Base-by-base conservation (phyloP, 1,284 basidiomycete genomes). In the Cutaneotrichosporon cavernicola region DNA sequence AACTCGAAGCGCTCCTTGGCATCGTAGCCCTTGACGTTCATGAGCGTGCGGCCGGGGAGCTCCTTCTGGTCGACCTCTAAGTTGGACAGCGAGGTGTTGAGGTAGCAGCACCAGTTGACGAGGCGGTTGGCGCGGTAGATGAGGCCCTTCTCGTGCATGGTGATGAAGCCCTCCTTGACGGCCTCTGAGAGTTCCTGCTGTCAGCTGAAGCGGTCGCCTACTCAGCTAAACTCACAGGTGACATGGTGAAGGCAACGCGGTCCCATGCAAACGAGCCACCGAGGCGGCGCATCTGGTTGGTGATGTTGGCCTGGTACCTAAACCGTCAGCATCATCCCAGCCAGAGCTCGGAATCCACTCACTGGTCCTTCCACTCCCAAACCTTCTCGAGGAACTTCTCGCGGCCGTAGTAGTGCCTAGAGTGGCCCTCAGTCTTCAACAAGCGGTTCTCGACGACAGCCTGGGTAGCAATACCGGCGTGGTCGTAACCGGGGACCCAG, bases 391-490 rank as follows among this genome's bases (percentile, higher is more conserved):
- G 77, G 83, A 99, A 98, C 73, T 86, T 88, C 73, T 97, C 93
- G 60, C 97, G 87, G 2, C 97, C 97, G 49, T 98, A 87, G 80
- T 99, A 92, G 80, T 98, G 94, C 63, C 96, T 84, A 2, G 91
- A 91, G 82, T 90, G 84, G 16, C 92, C 91, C 60, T 89, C 86
- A 1, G 85, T 82, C 82, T 97, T 98, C 81, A 88, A 89, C 62
- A 99, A 75, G 40, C 95, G 86, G 80, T 93, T 94, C 80, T 99
- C 97, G 4, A 99, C 97, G 32, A 99, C 96, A 57, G 92, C 93
- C 80, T 99, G 97, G 0, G 97, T 99, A 0, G 96, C 96, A 69
- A 99, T 99, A 73, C 96, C 95, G 5, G 97, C 97, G 76, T 99
- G 97, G 80, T 99, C 97, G 75, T 95, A 99, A 9, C 97, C 97